Evolutionary conservation across 2,329 filamentous ascomycete genomes (phyloP).

Genomic region (Chalaropsis thielavioides): DNA sequence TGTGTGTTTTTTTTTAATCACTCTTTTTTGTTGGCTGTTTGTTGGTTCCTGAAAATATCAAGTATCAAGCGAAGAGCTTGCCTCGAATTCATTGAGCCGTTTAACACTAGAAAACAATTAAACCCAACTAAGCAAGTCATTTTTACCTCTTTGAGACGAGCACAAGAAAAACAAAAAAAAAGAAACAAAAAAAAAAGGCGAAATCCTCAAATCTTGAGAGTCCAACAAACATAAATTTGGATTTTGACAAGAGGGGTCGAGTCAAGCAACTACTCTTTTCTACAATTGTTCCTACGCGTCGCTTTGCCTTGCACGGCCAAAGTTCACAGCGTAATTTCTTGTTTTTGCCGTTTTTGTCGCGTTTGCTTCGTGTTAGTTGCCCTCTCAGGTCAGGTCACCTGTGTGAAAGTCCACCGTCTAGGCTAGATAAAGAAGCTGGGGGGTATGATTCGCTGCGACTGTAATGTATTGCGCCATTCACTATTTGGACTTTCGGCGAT

Average conservation of each 20-base stretch:
- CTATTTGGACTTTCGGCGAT: conserved; percentile 9
- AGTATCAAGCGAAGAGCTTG: not conserved
- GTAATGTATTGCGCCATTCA: conserved; percentile 5
- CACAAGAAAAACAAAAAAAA: not conserved
- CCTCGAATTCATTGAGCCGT: not conserved
- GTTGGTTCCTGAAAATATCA: not conserved
- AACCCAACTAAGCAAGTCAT: conserved; percentile 1
- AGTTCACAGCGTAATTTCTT: not conserved
- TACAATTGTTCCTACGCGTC: not conserved
- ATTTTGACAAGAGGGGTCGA: not conserved
- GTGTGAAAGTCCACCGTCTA: conserved; percentile 4
- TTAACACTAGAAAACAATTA: conserved; percentile 17
- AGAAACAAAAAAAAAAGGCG: not conserved
- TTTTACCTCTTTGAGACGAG: conserved; percentile 6
- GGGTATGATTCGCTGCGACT: not conserved
- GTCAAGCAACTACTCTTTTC: not conserved
- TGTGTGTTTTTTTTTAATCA: not conserved
- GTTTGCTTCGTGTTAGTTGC: conserved; percentile 13
- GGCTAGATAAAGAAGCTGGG: not conserved
- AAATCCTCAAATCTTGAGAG: not conserved
- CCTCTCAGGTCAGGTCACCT: conserved; percentile 10
- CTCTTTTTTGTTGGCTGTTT: no score
- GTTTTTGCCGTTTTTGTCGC: not conserved
- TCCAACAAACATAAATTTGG: not conserved
- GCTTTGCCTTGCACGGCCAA: not conserved